Evolutionary conservation across 73 alveolate genomes (phyloP), one percentile per base, ranked within the genome.

Genomic region (Blepharisma japonicum): DNA sequence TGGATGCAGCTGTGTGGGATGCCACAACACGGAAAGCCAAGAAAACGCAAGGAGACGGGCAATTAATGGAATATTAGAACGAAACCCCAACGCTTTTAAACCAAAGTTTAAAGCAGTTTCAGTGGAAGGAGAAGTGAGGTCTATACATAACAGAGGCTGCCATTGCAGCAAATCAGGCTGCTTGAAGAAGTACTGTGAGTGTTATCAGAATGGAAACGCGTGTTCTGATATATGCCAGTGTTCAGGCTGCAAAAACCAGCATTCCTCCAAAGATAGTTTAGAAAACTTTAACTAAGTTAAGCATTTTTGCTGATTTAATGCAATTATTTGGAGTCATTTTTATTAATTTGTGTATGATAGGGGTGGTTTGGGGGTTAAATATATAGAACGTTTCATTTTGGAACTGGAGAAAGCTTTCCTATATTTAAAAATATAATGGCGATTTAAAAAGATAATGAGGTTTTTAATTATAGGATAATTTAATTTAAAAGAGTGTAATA

Each of bases 201-300:
- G 89, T 45, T 82, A 49, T 56, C 54, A 77, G 38, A 56, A 80
- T 55, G 89, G 89, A 9, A 76, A 32, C 7, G 68, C 55, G 11
- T 82, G 89, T 55, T 45, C 95, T 6, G 90, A 77, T 18, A 71
- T 71, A n/a, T 54, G 72, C 71, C 91, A 91, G 82, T 93, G 98
- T 25, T 20, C 74, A 11, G 74, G 74, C 47, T 61, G 74, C 74
- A 61, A 25, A 25, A 61, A 61, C 47, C 14, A 20, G 11, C 47
- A 61, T 8, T 2, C 0, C 47, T 14, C 50, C 46, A 61, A 61
- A 61, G 23, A 61, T 8, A n/a, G 14, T 14, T 14, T 14, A 61
- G 23, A 61, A 61, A 51, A 32, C 42, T 32, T 32, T 32, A 32
- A 32, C 42, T 32, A 32, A 32, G 42, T 32, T 32, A 32, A 32